A percentile compares a stretch with the other conserved stretches of the same genome.
phyloP scores from a whole-genome alignment of 1,284 basidiomycete species.

The Melampsora abietis-canadensis region DNA sequence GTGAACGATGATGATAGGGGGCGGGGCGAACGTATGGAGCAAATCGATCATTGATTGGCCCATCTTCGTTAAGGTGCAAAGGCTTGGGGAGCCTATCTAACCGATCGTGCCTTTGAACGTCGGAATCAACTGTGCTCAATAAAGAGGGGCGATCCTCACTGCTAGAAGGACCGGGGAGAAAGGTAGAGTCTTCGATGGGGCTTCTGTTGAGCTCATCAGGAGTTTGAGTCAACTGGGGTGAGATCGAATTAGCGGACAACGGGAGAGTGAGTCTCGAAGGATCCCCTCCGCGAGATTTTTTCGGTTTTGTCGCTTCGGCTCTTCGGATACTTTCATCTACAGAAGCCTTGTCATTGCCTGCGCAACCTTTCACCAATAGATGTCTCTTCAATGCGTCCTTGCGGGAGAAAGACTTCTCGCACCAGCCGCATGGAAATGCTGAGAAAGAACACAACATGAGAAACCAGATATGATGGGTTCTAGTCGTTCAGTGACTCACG shows the following conservation, averaged over 20 bases:
- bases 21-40: not conserved
- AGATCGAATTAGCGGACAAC: not conserved
- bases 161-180: not conserved
- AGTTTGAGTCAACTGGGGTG: not conserved
- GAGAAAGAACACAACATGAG: not conserved
- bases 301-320: slow-evolving; percentile 8
- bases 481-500: slow-evolving; percentile 46
- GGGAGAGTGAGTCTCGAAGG: not conserved
- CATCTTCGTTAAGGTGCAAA: not conserved
- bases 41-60: not conserved
- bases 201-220: not conserved
- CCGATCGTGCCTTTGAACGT: not conserved
- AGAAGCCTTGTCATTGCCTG: slow-evolving; percentile 21
- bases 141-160: not conserved
- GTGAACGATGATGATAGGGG: not conserved
- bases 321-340: slow-evolving; percentile 34
- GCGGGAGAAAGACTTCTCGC: slow-evolving; percentile 64
- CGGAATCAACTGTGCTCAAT: not conserved
- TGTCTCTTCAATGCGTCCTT: slow-evolving; percentile 69
- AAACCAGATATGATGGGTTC: slow-evolving; percentile 50
- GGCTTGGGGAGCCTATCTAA: not conserved
- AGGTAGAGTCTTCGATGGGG: not conserved
- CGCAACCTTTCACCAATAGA: slow-evolving; percentile 56
- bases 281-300: not conserved
- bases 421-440: slow-evolving; percentile 61